phyloP scores from a whole-genome alignment of 2,329 filamentous ascomycete genomes.

The Bipolaris cookei region DNA sequence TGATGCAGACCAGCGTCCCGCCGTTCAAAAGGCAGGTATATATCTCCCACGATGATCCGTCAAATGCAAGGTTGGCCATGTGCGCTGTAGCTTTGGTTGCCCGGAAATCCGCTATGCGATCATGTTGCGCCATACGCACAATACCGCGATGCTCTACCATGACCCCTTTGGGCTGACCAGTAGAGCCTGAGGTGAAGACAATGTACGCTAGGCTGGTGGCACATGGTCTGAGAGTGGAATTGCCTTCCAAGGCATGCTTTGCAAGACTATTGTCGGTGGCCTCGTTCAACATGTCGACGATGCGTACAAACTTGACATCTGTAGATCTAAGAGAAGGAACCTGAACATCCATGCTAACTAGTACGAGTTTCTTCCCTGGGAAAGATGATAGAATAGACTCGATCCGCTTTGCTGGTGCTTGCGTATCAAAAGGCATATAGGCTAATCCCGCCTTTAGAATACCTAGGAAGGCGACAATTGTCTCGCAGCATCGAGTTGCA shows the following conservation, averaged over 20 bases:
- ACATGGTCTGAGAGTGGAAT: constrained; percentile 34
- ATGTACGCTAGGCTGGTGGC: constrained; percentile 60
- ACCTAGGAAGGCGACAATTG: constrained; percentile 47
- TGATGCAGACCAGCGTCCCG: constrained; percentile 53
- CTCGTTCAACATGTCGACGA: constrained; percentile 36
- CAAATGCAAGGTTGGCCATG: constrained; percentile 25
- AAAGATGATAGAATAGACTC: constrained; percentile 38
- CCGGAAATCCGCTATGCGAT: constrained; percentile 28
- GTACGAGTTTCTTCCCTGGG: constrained; percentile 50
- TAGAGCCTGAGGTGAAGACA: constrained; percentile 59
- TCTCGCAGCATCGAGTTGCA: constrained; percentile 22
- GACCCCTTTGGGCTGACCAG: constrained; percentile 60
- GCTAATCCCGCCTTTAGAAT: constrained; percentile 51
- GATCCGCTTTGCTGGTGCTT: constrained; percentile 37
- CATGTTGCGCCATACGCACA: constrained; percentile 22
- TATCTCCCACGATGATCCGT: constrained; percentile 59
- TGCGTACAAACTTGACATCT: neutral
- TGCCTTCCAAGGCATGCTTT: too few relatives aligned
- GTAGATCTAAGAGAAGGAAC: neutral
- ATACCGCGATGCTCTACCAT: constrained; percentile 66
- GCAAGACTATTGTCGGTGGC: too few relatives aligned
- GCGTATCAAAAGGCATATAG: constrained; percentile 48
- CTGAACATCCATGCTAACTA: constrained; percentile 18
- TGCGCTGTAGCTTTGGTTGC: constrained; percentile 49
- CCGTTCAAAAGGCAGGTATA: constrained; percentile 63